Conservation (phyloP, 139 green algal species). For the Picochlorum sp. region DNA sequence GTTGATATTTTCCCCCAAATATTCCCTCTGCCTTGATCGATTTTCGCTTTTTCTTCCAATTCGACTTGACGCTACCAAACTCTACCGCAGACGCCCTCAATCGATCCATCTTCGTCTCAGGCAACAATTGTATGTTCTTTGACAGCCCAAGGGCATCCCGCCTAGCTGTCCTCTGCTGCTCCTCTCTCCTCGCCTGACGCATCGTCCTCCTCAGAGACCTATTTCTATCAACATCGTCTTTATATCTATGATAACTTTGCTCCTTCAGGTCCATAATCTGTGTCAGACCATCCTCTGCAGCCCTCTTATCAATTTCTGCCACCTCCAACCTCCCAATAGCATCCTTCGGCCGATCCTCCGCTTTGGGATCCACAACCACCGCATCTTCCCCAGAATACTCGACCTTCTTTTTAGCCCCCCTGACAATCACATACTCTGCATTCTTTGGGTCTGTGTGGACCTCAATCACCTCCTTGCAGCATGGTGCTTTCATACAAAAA, state of each 20-base stretch:
- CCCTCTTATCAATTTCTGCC: constrained; percentile 8
- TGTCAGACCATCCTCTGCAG: neutral
- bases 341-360: neutral
- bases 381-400: neutral
- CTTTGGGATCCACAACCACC: constrained; percentile 2
- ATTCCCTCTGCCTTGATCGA: constrained; percentile 3
- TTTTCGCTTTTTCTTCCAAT: constrained; percentile 15
- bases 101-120: constrained; percentile 36
- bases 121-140: constrained; percentile 49
- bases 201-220: constrained; percentile 24
- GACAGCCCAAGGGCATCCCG: constrained; percentile 49
- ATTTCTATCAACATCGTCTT: constrained; percentile 3
- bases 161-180: constrained; percentile 21
- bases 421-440: constrained; percentile 72
- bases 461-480: constrained; percentile 73
- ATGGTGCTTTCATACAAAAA: constrained; percentile 86
- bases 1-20: neutral
- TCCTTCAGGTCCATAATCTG: constrained; percentile 1
- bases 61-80: constrained; percentile 23
- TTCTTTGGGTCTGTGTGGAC: constrained; percentile 90
- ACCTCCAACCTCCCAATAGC: constrained; percentile 6
- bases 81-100: constrained; percentile 32
- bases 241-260: constrained; percentile 2
- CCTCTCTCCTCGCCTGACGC: constrained; percentile 26
- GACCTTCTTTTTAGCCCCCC: constrained; percentile 32